Percentiles rank a stretch among this genome's conserved stretches.
These are phyloP conservation scores for Calonectria multiphialidica DNA, from an alignment of 2,329 filamentous ascomycete species.

Conservation along the genomic window DNA sequence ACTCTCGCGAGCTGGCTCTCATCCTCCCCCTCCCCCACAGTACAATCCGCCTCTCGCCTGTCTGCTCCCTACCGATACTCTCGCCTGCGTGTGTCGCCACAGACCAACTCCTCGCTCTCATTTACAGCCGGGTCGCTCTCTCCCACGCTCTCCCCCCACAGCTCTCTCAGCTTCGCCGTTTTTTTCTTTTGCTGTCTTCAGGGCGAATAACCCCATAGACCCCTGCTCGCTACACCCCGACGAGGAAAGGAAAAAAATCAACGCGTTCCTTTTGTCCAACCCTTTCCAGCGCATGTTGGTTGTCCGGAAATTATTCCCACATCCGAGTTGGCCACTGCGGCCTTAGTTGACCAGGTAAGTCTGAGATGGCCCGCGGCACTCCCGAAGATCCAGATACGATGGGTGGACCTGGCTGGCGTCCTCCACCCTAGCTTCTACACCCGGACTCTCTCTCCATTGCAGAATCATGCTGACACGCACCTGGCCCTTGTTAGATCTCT, in stretches of 20 bases:
- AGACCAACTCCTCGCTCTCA: slow-evolving; percentile 43
- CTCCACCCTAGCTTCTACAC: slow-evolving; percentile 37
- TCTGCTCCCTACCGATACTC: slow-evolving; percentile 25
- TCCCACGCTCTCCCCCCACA: slow-evolving; percentile 23
- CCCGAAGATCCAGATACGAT: slow-evolving; percentile 46
- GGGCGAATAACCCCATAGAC: slow-evolving; percentile 34
- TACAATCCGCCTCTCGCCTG: slow-evolving; percentile 25
- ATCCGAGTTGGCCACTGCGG: slow-evolving; percentile 45
- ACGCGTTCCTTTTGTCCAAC: slow-evolving; percentile 40
- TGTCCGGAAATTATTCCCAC: slow-evolving; percentile 47
- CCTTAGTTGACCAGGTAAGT: slow-evolving; percentile 45
- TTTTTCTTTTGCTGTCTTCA: slow-evolving; percentile 29
- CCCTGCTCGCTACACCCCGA: slow-evolving; percentile 30
- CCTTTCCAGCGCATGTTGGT: slow-evolving; percentile 38
- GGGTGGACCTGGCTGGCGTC: slow-evolving; percentile 39
- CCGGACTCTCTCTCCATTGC: slow-evolving; percentile 33
- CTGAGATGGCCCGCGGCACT: slow-evolving; percentile 44
- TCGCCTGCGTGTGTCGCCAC: slow-evolving; percentile 16
- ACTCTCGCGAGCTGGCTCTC: slow-evolving; percentile 34
- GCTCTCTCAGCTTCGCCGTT: slow-evolving; percentile 28
- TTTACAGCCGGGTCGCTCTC: slow-evolving; percentile 30
- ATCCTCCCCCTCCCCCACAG: slow-evolving; percentile 22
- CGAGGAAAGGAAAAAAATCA: slow-evolving; percentile 26
- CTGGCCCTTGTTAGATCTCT: slow-evolving; percentile 42
- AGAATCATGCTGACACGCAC: slow-evolving; percentile 44